Base-by-base conservation (phyloP, 75 land plant genomes). In the Azolla pinnata region DNA sequence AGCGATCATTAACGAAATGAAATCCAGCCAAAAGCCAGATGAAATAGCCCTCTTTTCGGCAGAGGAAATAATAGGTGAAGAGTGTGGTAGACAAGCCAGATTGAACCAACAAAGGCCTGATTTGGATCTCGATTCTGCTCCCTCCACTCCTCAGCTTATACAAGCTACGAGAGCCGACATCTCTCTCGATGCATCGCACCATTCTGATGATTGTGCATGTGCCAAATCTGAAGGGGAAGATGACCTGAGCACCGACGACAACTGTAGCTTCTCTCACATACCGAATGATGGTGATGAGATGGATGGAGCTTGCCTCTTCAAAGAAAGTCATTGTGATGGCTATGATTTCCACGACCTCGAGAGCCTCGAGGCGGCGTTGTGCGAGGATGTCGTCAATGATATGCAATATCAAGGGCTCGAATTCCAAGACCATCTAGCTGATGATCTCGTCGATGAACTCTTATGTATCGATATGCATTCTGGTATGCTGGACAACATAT, bases 391-490 rank as follows among this genome's bases (percentile, higher is more conserved):
- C 8, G 55, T 35, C 14, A 67, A 71, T 8, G 74, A 45, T n/a
- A 5, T 54, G n/a, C 16, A 29, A 2, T 4, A 29, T 4, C 35
- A 49, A 44, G 57, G 51, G 17, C 29, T 73, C 38, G 71, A 74
- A 10, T 74, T 70, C 0, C 67, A 73, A 46, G 71, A 70, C 56
- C 56, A 71, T 62, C 17, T 66, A 21, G 73, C 71, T 10, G 66
- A 68, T 28, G 70, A 68, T 7, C 69, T 75, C 9, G 75, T 67
- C 1, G 79, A 72, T 42, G 49, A 50, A n/a, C 56, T 75, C 33
- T 77, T 81, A 29, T 81, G 78, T 55, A 35, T 82, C 42, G 85
- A 75, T 57, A 65, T 82, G 57, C 82, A 83, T 56, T 55, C 83
- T 0, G 75, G 75, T n/a, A 45, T 82, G 31, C 56, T 82, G 16